phyloP scores from a whole-genome alignment of 1,139 yeast genomes.

The Arxiozyma bovina region DNA sequence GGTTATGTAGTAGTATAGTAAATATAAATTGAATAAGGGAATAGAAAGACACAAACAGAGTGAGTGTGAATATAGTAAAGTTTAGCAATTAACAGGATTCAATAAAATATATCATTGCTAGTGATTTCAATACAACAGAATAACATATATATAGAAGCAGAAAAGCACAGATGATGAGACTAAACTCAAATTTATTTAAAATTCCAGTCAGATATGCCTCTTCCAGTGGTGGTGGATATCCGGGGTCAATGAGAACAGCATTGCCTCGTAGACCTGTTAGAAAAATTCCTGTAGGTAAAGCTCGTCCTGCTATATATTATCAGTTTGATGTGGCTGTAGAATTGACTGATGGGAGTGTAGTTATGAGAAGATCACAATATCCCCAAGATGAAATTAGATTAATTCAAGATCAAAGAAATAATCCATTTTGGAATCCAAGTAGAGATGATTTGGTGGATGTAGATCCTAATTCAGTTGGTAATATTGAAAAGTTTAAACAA shows the following conservation, averaged over 20 bases:
- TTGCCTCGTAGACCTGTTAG: constrained; percentile 34
- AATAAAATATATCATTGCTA: not conserved
- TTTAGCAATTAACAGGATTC: not conserved
- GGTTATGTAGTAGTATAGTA: not conserved
- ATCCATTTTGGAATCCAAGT: constrained; percentile 79
- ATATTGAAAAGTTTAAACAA: constrained; percentile 73
- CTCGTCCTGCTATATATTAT: constrained; percentile 87
- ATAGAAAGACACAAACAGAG: not conserved
- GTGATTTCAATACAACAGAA: too few species aligned
- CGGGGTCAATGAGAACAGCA: constrained; percentile 21
- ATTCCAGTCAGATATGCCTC: constrained; percentile 20
- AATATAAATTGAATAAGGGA: not conserved
- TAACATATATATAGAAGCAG: not conserved
- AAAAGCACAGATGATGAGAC: constrained; percentile 4
- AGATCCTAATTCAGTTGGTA: constrained; percentile 80
- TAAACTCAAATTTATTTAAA: constrained; percentile 3
- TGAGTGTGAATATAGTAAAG: not conserved
- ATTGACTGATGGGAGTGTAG: constrained; percentile 86
- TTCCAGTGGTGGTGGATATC: constrained; percentile 19
- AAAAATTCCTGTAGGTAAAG: constrained; percentile 50
- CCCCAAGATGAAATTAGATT: constrained; percentile 83
- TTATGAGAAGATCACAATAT: constrained; percentile 71
- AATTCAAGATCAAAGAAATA: constrained; percentile 82
- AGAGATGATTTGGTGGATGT: constrained; percentile 65
- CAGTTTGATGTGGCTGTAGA: constrained; percentile 83